phyloP scores from a whole-genome alignment of 805 yeast species.

The Candida khao-thaluensis region DNA sequence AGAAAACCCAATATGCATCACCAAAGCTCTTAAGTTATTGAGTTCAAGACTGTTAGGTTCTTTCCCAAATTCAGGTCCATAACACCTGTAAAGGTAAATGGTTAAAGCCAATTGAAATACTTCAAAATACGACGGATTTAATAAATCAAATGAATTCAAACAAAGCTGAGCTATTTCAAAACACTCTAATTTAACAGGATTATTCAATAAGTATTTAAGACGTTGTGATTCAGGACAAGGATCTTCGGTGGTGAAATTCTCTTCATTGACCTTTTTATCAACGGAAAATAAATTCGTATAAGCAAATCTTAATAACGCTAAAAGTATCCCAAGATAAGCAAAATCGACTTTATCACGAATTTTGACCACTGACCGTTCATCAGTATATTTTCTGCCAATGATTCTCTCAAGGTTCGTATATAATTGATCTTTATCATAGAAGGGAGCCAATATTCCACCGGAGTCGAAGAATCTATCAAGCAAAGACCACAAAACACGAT shows the following conservation, averaged over 20 bases:
- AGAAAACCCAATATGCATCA: conserved; percentile 63
- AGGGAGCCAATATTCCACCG: conserved; percentile 50
- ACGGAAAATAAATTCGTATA: conserved; percentile 28
- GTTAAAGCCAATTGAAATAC: conserved; percentile 34
- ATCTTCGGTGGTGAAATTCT: too few relatives aligned
- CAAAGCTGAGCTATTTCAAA: conserved; percentile 20
- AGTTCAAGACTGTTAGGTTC: conserved; percentile 5
- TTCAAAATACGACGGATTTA: conserved; percentile 29
- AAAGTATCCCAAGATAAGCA: conserved; percentile 36
- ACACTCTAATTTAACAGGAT: conserved; percentile 29
- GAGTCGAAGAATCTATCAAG: too few relatives aligned
- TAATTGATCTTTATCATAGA: conserved; percentile 39
- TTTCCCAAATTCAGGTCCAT: conserved; percentile 11
- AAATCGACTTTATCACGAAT: conserved; percentile 39
- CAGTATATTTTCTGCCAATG: too few relatives aligned
- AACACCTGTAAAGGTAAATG: conserved; percentile 1
- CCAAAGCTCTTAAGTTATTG: conserved; percentile 43
- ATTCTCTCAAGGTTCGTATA: conserved; percentile 20
- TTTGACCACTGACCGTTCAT: too few relatives aligned
- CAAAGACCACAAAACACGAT: too few relatives aligned
- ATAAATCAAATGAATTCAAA: conserved; percentile 29
- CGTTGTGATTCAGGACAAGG: too few relatives aligned
- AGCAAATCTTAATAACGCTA: conserved; percentile 41
- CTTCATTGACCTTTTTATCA: conserved; percentile 30
- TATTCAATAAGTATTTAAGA: conserved; percentile 25